Conservation (phyloP, 2,329 filamentous ascomycete genomes). For the Arthroderma sp. region DNA sequence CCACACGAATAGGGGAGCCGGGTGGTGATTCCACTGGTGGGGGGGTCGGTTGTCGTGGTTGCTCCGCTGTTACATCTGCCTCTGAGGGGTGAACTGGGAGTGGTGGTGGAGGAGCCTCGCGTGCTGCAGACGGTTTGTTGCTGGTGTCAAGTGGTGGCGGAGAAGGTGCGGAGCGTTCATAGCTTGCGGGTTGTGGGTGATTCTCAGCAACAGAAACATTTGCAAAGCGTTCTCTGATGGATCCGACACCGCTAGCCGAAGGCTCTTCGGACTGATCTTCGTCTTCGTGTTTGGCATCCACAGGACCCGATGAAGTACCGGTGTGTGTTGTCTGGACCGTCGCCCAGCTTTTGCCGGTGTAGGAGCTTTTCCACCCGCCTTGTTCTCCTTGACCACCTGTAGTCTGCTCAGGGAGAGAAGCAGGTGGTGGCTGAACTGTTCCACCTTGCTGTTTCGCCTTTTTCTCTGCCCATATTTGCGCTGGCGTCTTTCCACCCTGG, state of each 20-base stretch:
- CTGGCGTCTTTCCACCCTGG: slow-evolving; percentile 86
- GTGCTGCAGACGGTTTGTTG: slow-evolving; percentile 53
- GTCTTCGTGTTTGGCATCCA: slow-evolving; percentile 1
- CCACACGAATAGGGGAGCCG: slow-evolving; percentile 68
- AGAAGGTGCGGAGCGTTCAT: slow-evolving; percentile 30
- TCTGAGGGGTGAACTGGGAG: slow-evolving; percentile 47
- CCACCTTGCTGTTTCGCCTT: slow-evolving; percentile 69
- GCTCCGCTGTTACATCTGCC: slow-evolving; percentile 39
- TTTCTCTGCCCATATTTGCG: slow-evolving; percentile 94
- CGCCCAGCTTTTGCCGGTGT: slow-evolving; percentile 80
- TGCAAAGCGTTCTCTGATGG: slow-evolving; percentile 72
- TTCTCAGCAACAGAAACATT: slow-evolving; percentile 22
- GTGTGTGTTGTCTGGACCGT: slow-evolving; percentile 63
- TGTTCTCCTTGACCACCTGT: slow-evolving; percentile 46
- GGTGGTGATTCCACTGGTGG: slow-evolving; percentile 38
- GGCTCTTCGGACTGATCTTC: slow-evolving; percentile 27
- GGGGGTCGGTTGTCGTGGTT: slow-evolving; percentile 22
- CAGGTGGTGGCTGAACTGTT: slow-evolving; percentile 34
- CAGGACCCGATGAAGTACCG: slow-evolving; percentile 44
- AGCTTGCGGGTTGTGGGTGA: slow-evolving; percentile 36
- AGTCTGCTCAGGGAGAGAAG: slow-evolving; percentile 50
- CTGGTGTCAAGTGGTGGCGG: slow-evolving; percentile 52
- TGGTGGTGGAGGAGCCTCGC: slow-evolving; percentile 66
- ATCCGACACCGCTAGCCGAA: slow-evolving; percentile 52
- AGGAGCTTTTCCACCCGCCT: slow-evolving; percentile 78